phyloP scores from a whole-genome alignment of 2,329 filamentous ascomycete species.

The Aspergillus eucalypticola region DNA sequence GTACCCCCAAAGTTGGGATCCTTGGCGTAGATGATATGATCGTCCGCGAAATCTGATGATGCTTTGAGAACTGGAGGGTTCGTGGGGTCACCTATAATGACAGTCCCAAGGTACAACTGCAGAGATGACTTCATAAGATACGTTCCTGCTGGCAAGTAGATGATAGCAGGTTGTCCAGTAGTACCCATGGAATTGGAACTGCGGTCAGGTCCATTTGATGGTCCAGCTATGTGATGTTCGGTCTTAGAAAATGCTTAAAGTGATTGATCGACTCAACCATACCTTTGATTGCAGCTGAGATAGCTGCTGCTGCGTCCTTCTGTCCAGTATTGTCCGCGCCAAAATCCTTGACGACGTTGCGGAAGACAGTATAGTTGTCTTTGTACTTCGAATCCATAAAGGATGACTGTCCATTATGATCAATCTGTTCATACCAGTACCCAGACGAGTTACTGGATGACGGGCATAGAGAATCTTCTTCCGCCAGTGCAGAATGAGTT shows the following conservation, averaged over 20 bases:
- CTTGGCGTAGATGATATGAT: conserved; percentile 58
- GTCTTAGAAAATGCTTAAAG: neutral
- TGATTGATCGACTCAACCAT: neutral
- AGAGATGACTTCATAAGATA: conserved; percentile 29
- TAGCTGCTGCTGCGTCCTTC: conserved; percentile 29
- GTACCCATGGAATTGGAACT: conserved; percentile 30
- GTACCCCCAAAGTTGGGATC: conserved; percentile 34
- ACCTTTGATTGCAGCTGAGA: conserved; percentile 35
- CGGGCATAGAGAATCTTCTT: conserved; percentile 5
- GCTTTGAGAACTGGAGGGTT: conserved; percentile 56
- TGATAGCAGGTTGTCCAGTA: conserved; percentile 32
- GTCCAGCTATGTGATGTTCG: conserved; percentile 19
- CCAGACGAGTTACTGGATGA: conserved; percentile 12
- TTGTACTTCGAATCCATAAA: conserved; percentile 28
- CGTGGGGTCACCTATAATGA: conserved; percentile 41
- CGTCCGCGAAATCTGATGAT: conserved; percentile 51
- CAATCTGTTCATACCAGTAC: conserved; percentile 33
- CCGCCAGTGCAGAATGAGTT: conserved; percentile 9
- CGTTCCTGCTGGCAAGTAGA: conserved; percentile 34
- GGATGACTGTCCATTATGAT: conserved; percentile 32
- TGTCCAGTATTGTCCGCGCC: conserved; percentile 36
- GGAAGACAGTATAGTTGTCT: conserved; percentile 36
- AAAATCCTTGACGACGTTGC: conserved; percentile 38
- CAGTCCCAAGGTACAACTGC: conserved; percentile 35
- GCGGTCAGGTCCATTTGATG: conserved; percentile 27